Conservation (phyloP, 768 basidiomycete genomes). For the Leucocoprinus leucothites region DNA sequence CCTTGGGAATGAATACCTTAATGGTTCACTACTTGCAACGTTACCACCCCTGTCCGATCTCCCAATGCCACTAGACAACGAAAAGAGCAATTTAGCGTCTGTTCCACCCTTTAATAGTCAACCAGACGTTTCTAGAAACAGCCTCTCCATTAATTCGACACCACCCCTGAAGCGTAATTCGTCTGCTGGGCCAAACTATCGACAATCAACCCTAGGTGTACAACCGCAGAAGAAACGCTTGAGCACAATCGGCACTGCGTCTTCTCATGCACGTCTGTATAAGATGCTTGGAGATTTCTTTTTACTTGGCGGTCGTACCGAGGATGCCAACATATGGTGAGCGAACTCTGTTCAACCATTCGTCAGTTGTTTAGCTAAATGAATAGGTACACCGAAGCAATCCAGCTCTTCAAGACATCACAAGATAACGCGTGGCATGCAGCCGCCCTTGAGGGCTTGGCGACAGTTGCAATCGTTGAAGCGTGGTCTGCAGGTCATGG, state of each 20-base stretch:
- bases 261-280: conserved; percentile 81
- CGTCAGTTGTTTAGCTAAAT: conserved; percentile 16
- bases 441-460: conserved; percentile 81
- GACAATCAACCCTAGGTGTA: conserved; percentile 49
- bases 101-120: conserved; percentile 52
- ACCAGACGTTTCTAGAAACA: conserved; percentile 46
- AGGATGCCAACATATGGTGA: conserved; percentile 81
- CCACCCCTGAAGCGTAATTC: conserved; percentile 54
- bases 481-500: conserved; percentile 80
- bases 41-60: conserved; percentile 61
- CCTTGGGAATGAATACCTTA: conserved; percentile 82
- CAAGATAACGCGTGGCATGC: conserved; percentile 90
- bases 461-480: conserved; percentile 75
- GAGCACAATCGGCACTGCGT: conserved; percentile 61
- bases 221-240: conserved; percentile 57
- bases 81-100: conserved; percentile 29
- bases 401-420: conserved; percentile 68
- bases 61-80: conserved; percentile 53
- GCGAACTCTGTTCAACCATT: conserved; percentile 16
- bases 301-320: conserved; percentile 79
- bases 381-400: conserved; percentile 83
- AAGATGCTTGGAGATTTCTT: conserved; percentile 90
- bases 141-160: conserved; percentile 34
- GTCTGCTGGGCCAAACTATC: conserved; percentile 42
- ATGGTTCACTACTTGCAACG: conserved; percentile 60